Evolutionary conservation across 257 asterid genomes (phyloP), one percentile per base, ranked within the genome.

Genomic region (Orobanche coerulescens): DNA sequence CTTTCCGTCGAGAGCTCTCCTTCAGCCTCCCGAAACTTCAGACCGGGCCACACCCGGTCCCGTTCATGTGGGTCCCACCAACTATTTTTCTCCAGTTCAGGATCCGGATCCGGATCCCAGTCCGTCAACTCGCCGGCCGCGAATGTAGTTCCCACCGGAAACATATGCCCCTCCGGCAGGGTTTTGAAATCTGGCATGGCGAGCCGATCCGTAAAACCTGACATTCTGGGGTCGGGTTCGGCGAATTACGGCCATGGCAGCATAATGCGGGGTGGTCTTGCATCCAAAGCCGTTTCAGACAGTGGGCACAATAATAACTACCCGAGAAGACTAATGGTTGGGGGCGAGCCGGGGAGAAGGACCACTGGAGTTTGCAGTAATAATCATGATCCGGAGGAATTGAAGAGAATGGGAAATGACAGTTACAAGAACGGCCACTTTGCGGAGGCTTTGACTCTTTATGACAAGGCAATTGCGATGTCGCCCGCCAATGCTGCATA

Each of bases 171-270:
- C 15, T 79, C 94, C 13, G 96, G 97, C 25, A 36, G 78, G 81
- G 43, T 80, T 30, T 5, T 81, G 64, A 84, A 68, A 57, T 62
- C 89, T 18, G 94, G 94, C 13, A 76, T 86, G 84, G 66, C 82
- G 16, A 70, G 50, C 47, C 78, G 80, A 70, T 25, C 74, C 15
- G 40, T 80, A 15, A 85, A 73, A 69, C 70, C 82, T 20, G 96
- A 88, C 13, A 76, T 83, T 1, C 71, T 88, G 56, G 86, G 96
- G 3, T 75, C 86, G 1, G 84, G 95, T 0, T 68, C 73, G 0
- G 87, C 67, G 19, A 74, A 80, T 67, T 88, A 88, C 59, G 96
- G 96, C 51, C 93, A 85, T 13, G 96, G 95, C 5, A 88, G 96
- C 72, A 83, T 88, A 73, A 80, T 88, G 70, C 84, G 96, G 42